phyloP scores from a whole-genome alignment of 2,329 filamentous ascomycete species.

The Xylaria sp. region DNA sequence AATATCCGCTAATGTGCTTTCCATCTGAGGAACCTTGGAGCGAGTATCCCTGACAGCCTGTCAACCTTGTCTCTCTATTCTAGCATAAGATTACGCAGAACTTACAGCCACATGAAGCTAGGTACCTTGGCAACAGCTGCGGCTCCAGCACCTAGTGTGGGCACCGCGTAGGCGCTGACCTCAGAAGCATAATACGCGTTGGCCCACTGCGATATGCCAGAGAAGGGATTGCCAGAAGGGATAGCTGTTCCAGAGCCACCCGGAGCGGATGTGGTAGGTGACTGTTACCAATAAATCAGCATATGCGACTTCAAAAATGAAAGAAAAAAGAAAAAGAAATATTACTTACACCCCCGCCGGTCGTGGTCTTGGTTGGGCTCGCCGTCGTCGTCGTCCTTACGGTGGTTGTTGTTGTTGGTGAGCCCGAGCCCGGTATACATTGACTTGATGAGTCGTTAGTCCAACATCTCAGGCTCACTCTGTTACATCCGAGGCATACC shows the following conservation, averaged over 20 bases:
- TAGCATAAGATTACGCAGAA: slow-evolving; percentile 18
- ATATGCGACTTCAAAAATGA: background rate
- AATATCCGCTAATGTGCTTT: slow-evolving; percentile 58
- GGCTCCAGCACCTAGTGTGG: slow-evolving; percentile 66
- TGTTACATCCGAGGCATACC: slow-evolving; percentile 25
- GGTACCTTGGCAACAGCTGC: slow-evolving; percentile 63
- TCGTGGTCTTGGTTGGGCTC: slow-evolving; percentile 48
- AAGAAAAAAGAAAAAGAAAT: too few species aligned
- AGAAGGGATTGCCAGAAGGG: slow-evolving; percentile 65
- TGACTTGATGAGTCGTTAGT: slow-evolving; percentile 30
- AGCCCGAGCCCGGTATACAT: slow-evolving; percentile 38
- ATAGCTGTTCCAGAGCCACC: slow-evolving; percentile 52
- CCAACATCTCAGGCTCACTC: background rate
- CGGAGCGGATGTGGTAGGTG: slow-evolving; percentile 42
- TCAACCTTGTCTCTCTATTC: slow-evolving; percentile 14
- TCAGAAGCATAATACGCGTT: slow-evolving; percentile 67
- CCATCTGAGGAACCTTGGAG: slow-evolving; percentile 59
- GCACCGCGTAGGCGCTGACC: slow-evolving; percentile 66
- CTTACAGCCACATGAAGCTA: slow-evolving; percentile 63
- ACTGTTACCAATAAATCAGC: slow-evolving; percentile 18
- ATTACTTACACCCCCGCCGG: slow-evolving; percentile 37
- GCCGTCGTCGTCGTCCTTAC: slow-evolving; percentile 38
- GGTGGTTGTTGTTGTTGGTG: slow-evolving; percentile 28
- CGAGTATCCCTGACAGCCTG: slow-evolving; percentile 56
- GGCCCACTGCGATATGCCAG: slow-evolving; percentile 61